Conservation (phyloP, 2,329 filamentous ascomycete species). For the Furcasterigmium furcatum region DNA sequence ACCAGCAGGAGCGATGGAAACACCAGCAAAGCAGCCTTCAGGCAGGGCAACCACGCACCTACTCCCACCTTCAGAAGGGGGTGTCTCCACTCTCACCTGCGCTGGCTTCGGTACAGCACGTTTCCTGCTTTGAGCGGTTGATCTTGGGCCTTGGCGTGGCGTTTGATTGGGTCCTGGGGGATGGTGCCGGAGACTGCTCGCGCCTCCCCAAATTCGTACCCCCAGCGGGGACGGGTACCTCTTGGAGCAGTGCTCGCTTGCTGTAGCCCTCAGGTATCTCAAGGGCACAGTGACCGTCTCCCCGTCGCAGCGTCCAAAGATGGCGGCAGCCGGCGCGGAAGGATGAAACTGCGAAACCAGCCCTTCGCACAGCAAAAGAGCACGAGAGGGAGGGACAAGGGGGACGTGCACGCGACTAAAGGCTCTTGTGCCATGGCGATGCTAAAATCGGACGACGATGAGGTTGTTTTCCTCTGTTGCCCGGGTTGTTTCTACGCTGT, state of each 20-base stretch:
- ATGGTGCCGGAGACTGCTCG: background rate
- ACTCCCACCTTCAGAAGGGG: too few relatives aligned
- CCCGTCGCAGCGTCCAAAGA: too few relatives aligned
- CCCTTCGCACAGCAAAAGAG: background rate
- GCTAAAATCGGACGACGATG: background rate
- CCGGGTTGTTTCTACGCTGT: too few relatives aligned
- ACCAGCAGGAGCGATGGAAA: background rate
- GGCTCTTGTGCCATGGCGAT: background rate
- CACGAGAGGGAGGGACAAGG: background rate
- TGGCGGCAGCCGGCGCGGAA: constrained; percentile 4
- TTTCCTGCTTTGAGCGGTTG: background rate
- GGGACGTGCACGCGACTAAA: background rate
- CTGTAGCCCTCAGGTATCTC: too few relatives aligned
- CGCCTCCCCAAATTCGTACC: background rate
- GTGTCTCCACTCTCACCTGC: too few relatives aligned
- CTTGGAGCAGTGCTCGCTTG: too few relatives aligned
- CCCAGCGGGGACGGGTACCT: background rate
- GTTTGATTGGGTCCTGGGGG: background rate
- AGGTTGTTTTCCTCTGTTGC: background rate
- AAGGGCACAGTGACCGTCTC: too few relatives aligned
- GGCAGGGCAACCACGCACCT: too few relatives aligned
- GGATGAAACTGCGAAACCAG: constrained; percentile 4
- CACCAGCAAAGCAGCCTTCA: background rate
- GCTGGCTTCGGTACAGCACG: background rate
- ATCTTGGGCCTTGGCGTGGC: background rate